phyloP scores from a whole-genome alignment of 2,329 filamentous ascomycete genomes.

The Penicillium psychrosexuale region DNA sequence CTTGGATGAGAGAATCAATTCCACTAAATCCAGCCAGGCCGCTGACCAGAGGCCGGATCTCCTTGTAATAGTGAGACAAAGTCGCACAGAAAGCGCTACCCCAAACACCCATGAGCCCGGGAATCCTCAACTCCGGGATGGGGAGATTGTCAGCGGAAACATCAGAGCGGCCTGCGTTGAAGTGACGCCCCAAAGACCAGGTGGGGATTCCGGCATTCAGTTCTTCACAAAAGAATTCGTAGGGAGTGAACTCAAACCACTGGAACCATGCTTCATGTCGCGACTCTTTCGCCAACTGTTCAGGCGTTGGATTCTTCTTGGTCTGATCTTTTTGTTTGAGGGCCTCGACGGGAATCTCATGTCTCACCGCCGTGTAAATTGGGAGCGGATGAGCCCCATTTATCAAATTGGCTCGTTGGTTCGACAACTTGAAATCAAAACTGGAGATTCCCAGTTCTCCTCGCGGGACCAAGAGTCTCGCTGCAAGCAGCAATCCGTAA shows the following conservation, averaged over 20 bases:
- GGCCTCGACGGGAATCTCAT: slow-evolving; percentile 72
- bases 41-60: slow-evolving; percentile 77
- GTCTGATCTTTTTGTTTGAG: slow-evolving; percentile 40
- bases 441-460: slow-evolving; percentile 76
- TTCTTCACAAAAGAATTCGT: slow-evolving; percentile 94
- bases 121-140: slow-evolving; percentile 78
- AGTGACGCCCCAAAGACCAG: slow-evolving; percentile 84
- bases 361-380: slow-evolving; percentile 92
- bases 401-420: slow-evolving; percentile 72
- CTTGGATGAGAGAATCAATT: slow-evolving; percentile 78
- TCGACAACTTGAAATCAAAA: slow-evolving; percentile 84
- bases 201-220: slow-evolving; percentile 88
- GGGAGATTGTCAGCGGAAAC: slow-evolving; percentile 63
- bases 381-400: slow-evolving; percentile 81
- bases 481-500: slow-evolving; percentile 82
- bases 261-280: slow-evolving; percentile 83
- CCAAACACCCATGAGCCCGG: slow-evolving; percentile 88
- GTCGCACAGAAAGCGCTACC: slow-evolving; percentile 96
- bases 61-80: slow-evolving; percentile 90
- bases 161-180: slow-evolving; percentile 67
- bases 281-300: slow-evolving; percentile 46
- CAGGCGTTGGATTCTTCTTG: slow-evolving; percentile 29
- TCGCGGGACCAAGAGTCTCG: slow-evolving; percentile 78
- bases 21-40: slow-evolving; percentile 70
- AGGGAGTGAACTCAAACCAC: slow-evolving; percentile 94